Conservation (phyloP, 2,329 filamentous ascomycete species). For the Aspergillus calidoustus region DNA sequence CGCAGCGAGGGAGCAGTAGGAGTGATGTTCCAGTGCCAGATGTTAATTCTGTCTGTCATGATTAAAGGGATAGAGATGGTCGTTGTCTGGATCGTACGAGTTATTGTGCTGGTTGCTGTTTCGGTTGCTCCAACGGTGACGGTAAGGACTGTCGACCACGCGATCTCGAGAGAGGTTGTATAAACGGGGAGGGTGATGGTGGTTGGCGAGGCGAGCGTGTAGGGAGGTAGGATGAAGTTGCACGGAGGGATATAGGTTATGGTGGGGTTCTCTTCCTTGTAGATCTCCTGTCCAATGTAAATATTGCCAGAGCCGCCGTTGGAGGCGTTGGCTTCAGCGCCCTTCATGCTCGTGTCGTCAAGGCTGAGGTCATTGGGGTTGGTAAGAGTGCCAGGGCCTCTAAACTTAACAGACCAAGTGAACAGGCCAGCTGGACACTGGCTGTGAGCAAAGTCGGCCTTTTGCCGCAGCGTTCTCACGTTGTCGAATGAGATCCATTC, state of each 20-base stretch:
- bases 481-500: slow-evolving; percentile 22
- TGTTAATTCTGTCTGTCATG: background rate
- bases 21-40: background rate
- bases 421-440: slow-evolving; percentile 19
- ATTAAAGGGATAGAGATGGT: slow-evolving; percentile 2
- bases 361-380: slow-evolving; percentile 16
- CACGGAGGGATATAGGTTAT: slow-evolving; percentile 2
- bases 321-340: background rate
- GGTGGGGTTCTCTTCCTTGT: background rate
- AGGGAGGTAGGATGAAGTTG: slow-evolving; percentile 4
- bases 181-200: background rate
- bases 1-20: no score
- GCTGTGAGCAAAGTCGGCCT: slow-evolving; percentile 20
- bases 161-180: slow-evolving; percentile 3
- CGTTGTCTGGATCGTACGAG: background rate
- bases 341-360: slow-evolving; percentile 3
- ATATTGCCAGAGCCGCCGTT: background rate
- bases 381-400: slow-evolving; percentile 13
- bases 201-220: background rate
- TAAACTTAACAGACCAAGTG: slow-evolving; percentile 17
- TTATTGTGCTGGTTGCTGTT: background rate
- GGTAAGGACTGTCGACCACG: background rate
- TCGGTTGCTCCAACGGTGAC: background rate
- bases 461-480: slow-evolving; percentile 20
- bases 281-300: slow-evolving; percentile 1